Percentiles rank a stretch among this genome's conserved stretches.
Evolutionary conservation across 2,329 filamentous ascomycete genomes (phyloP).

Genomic region (Dactylonectria estremocensis): DNA sequence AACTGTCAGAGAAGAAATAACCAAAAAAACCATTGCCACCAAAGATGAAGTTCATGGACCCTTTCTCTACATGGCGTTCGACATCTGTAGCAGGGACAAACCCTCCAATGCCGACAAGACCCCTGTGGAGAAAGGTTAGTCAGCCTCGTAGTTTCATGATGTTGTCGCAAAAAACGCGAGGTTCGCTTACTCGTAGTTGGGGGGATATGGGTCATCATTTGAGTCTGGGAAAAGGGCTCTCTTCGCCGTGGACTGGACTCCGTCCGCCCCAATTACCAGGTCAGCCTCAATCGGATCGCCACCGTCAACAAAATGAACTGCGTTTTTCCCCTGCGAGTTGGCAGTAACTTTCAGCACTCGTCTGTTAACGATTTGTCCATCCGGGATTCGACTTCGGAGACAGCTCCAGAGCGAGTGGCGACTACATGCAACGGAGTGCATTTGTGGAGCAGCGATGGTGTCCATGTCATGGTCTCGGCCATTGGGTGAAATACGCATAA

Average conservation of each 20-base stretch:
- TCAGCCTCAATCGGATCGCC: constrained; percentile 41
- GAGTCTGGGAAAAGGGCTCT: constrained; percentile 42
- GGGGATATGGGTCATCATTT: constrained; percentile 38
- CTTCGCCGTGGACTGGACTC: constrained; percentile 40
- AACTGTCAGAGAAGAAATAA: constrained; percentile 30
- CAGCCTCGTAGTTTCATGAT: neutral
- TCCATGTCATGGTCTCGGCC: neutral
- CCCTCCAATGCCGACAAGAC: constrained; percentile 32
- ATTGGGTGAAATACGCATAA: constrained; percentile 39
- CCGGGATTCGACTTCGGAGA: constrained; percentile 41
- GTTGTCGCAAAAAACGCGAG: neutral
- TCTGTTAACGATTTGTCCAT: constrained; percentile 39
- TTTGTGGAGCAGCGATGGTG: constrained; percentile 11
- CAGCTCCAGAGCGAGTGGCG: constrained; percentile 45
- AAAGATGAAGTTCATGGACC: constrained; percentile 33
- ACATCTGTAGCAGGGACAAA: constrained; percentile 16
- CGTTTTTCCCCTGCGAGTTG: constrained; percentile 33
- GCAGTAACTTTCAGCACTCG: constrained; percentile 38
- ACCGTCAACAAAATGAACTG: constrained; percentile 42
- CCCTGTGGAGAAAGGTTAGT: constrained; percentile 14
- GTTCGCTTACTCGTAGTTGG: constrained; percentile 44
- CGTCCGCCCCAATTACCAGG: constrained; percentile 47
- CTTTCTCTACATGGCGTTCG: constrained; percentile 22
- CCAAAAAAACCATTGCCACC: constrained; percentile 29
- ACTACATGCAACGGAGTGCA: constrained; percentile 42